These are phyloP conservation scores for Geosmithia flava DNA, from an alignment of 2,329 filamentous ascomycete species.

Conservation along the genomic window DNA sequence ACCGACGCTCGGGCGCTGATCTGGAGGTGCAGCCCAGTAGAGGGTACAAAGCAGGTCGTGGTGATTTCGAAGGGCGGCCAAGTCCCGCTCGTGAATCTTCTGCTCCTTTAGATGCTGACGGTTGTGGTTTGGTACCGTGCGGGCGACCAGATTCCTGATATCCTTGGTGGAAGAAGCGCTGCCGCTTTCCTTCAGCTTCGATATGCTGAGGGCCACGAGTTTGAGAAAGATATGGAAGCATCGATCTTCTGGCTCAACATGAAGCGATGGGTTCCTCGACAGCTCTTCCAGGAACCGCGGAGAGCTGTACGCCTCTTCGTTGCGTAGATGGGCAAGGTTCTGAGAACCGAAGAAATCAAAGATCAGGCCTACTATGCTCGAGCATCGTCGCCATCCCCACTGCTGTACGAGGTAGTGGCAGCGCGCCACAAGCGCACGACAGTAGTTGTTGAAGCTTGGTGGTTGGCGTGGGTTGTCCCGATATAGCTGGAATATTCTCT, in stretches of 20 bases:
- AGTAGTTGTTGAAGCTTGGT: conserved; percentile 54
- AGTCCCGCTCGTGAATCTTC: conserved; percentile 43
- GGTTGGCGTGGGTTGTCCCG: conserved; percentile 39
- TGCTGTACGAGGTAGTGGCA: conserved; percentile 51
- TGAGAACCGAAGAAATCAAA: conserved; percentile 59
- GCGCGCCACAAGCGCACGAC: conserved; percentile 42
- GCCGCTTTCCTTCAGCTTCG: conserved; percentile 31
- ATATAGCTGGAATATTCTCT: conserved; percentile 46
- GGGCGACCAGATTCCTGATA: conserved; percentile 46
- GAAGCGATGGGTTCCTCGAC: conserved; percentile 28
- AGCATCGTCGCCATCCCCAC: conserved; percentile 53
- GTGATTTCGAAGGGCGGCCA: conserved; percentile 54
- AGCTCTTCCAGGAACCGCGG: conserved; percentile 49
- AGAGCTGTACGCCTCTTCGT: conserved; percentile 50
- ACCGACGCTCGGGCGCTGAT: conserved; percentile 37
- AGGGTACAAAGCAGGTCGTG: conserved; percentile 56
- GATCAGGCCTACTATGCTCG: conserved; percentile 43
- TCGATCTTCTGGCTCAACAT: conserved; percentile 39
- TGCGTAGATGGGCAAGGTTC: conserved; percentile 47
- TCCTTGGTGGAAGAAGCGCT: conserved; percentile 31
- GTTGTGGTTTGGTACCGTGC: conserved; percentile 53
- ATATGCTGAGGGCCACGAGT: conserved; percentile 44
- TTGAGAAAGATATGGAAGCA: conserved; percentile 61
- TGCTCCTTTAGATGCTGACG: conserved; percentile 53
- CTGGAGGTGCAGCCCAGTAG: conserved; percentile 49